phyloP scores from a whole-genome alignment of 805 yeast species.

The Blastobotrys parvus region DNA sequence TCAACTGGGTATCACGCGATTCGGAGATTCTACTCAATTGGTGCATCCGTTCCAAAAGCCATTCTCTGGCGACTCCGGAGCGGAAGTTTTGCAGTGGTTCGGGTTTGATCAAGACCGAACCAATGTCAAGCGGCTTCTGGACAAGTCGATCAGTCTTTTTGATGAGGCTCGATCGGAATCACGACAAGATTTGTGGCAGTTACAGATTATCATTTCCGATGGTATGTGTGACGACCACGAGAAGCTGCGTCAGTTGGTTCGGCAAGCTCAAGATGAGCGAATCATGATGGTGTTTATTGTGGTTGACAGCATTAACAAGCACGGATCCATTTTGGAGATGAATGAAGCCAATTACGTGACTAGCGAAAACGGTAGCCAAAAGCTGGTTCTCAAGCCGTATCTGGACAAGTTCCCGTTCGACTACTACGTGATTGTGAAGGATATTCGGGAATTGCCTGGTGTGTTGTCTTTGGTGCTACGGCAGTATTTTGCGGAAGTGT shows the following conservation, averaged over 20 bases:
- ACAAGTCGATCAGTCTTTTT: conserved; percentile 65
- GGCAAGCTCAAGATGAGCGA: conserved; percentile 84
- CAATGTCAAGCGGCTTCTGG: conserved; percentile 66
- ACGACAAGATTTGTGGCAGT: conserved; percentile 70
- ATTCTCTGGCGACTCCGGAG: conserved; percentile 76
- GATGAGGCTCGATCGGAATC: conserved; percentile 40
- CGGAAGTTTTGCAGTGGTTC: conserved; percentile 77
- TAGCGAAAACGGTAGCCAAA: conserved; percentile 54
- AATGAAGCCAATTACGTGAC: conserved; percentile 72
- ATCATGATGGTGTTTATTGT: conserved; percentile 93
- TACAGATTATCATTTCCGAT: conserved; percentile 87
- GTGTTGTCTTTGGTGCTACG: conserved; percentile 83
- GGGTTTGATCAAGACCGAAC: conserved; percentile 85
- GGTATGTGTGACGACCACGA: conserved; percentile 97
- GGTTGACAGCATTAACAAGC: conserved; percentile 71
- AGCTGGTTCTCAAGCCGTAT: conserved; percentile 71
- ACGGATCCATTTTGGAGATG: conserved; percentile 83
- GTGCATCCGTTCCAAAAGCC: conserved; percentile 88
- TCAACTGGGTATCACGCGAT: conserved; percentile 78
- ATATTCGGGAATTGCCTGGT: conserved; percentile 83
- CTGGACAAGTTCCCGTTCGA: conserved; percentile 95
- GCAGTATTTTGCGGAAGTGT: conserved; percentile 79
- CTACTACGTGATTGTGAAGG: conserved; percentile 86
- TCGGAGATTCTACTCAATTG: conserved; percentile 75
- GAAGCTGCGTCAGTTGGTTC: conserved; percentile 69